phyloP scores from a whole-genome alignment of 768 basidiomycete species.

The Naganishia friedmannii region DNA sequence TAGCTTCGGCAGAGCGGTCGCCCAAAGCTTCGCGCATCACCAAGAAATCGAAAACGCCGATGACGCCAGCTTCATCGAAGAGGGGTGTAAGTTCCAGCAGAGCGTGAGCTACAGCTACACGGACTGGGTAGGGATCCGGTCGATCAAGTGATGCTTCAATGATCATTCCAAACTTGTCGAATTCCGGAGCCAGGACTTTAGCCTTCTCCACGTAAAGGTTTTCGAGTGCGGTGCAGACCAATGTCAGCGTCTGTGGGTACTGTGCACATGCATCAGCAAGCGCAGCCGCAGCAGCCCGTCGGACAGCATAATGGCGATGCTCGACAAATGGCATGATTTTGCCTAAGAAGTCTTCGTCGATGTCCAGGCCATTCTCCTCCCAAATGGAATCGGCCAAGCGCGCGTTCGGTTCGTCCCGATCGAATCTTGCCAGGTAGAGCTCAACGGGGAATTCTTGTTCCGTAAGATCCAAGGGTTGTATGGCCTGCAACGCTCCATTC shows the following conservation, averaged over 20 bases:
- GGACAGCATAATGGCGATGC: slow-evolving; percentile 76
- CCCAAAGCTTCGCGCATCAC: slow-evolving; percentile 83
- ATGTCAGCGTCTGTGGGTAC: slow-evolving; percentile 63
- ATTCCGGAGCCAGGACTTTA: slow-evolving; percentile 82
- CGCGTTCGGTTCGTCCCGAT: slow-evolving; percentile 83
- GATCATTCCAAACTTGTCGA: slow-evolving; percentile 93
- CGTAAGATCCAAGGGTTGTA: slow-evolving; percentile 90
- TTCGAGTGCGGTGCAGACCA: slow-evolving; percentile 58
- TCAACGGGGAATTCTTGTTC: slow-evolving; percentile 89
- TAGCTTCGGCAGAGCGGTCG: slow-evolving; percentile 75
- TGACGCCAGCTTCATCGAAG: slow-evolving; percentile 64
- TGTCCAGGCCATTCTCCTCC: slow-evolving; percentile 93
- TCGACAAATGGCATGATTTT: slow-evolving; percentile 66
- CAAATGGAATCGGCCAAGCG: slow-evolving; percentile 75
- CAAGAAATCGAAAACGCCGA: slow-evolving; percentile 76
- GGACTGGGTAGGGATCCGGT: slow-evolving; percentile 80
- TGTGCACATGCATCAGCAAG: slow-evolving; percentile 73
- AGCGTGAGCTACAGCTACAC: slow-evolving; percentile 68
- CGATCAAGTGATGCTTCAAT: slow-evolving; percentile 80
- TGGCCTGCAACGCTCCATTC: slow-evolving; percentile 80
- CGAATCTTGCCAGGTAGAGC: slow-evolving; percentile 83
- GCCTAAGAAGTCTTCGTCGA: slow-evolving; percentile 65
- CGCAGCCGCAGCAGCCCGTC: slow-evolving; percentile 66
- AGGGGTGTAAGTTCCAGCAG: slow-evolving; percentile 67
- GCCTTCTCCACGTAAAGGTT: slow-evolving; percentile 83